Evolutionary conservation across 306 rosid genomes (phyloP).

Genomic region (Vicia villosa): DNA sequence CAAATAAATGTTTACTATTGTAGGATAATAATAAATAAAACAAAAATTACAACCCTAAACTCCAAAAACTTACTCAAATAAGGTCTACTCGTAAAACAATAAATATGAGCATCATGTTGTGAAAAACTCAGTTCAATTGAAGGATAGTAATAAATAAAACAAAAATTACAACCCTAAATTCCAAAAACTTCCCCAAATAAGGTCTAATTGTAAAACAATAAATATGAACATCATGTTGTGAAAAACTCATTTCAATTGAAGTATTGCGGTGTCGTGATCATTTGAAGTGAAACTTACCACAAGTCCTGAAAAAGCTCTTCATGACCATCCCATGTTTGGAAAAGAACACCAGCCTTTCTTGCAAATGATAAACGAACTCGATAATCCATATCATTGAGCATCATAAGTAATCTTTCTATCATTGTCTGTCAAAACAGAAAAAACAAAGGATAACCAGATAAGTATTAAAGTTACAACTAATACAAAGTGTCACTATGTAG

Average conservation of each 20-base stretch:
- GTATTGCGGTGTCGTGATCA: background rate
- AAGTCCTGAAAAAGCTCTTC: constrained; percentile 87
- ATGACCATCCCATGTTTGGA: constrained; percentile 96
- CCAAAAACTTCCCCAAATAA: background rate
- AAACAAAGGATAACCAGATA: constrained; percentile 19
- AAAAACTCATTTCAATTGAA: constrained; percentile 10
- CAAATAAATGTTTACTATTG: background rate
- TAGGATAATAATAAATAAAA: constrained; percentile 11
- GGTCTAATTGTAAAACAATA: constrained; percentile 8
- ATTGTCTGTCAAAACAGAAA: constrained; percentile 53
- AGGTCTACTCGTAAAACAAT: constrained; percentile 11
- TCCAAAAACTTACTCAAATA: background rate
- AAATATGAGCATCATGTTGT: background rate
- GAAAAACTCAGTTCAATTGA: constrained; percentile 1
- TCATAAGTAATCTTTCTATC: constrained; percentile 66
- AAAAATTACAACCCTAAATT: constrained; percentile 2
- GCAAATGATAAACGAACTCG: constrained; percentile 83
- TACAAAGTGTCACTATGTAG: constrained; percentile 1
- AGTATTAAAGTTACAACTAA: constrained; percentile 9
- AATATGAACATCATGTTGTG: background rate
- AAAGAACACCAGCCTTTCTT: constrained; percentile 76
- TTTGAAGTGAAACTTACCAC: constrained; percentile 58
- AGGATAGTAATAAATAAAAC: constrained; percentile 17
- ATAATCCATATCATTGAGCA: constrained; percentile 82
- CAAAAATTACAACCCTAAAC: constrained; percentile 4